Percentiles rank a stretch among this genome's conserved stretches.
Evolutionary conservation across 345 rosid genomes (phyloP).

Genomic region (Passiflora organensis): DNA sequence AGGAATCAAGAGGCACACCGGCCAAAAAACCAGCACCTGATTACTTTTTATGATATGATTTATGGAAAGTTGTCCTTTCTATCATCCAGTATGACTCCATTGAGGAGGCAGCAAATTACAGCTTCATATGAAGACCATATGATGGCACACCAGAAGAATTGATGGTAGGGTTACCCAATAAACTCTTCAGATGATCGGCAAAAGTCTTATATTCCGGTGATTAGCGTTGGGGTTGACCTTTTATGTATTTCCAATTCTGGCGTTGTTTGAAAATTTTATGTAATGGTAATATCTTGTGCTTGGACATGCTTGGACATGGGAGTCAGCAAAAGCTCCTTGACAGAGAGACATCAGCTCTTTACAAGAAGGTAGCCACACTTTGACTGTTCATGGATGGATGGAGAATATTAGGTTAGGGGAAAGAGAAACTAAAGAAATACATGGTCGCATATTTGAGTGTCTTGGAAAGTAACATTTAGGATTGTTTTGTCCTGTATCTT

Average conservation of each 20-base stretch:
- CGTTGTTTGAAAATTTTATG: neutral
- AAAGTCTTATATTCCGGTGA: neutral
- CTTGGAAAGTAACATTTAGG: neutral
- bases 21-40: constrained; percentile 91
- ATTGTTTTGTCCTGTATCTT: neutral
- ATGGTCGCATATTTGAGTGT: neutral
- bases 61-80: constrained; percentile 6
- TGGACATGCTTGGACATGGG: constrained; percentile 3
- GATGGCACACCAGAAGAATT: neutral
- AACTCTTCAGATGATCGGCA: constrained; percentile 12
- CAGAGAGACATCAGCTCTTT: neutral
- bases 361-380: neutral
- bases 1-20: constrained; percentile 92
- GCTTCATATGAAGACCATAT: constrained; percentile 4
- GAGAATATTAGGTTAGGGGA: neutral
- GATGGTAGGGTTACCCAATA: constrained; percentile 7
- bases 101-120: constrained; percentile 5
- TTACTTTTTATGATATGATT: constrained; percentile 61
- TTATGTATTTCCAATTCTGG: neutral
- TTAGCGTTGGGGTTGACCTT: neutral
- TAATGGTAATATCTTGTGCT: constrained; percentile 6
- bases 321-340: constrained; percentile 3
- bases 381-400: neutral
- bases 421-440: neutral
- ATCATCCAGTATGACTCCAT: constrained; percentile 2